Conservation (phyloP, 805 yeast genomes). For the Candida maesae region DNA sequence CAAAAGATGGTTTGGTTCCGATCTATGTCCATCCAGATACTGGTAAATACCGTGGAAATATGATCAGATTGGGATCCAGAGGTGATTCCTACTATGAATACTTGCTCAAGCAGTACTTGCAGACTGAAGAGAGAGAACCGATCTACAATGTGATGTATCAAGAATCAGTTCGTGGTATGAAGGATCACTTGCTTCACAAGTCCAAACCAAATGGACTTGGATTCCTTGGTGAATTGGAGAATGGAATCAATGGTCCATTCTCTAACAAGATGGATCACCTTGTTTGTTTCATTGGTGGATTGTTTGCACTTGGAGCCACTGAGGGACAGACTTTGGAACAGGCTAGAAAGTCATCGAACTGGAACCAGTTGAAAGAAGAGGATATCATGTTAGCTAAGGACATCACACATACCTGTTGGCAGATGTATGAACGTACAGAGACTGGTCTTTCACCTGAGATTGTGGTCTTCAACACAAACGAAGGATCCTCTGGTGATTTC, state of each 20-base stretch:
- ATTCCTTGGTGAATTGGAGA: slow-evolving; percentile 73
- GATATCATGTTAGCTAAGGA: slow-evolving; percentile 73
- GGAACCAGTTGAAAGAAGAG: slow-evolving; percentile 55
- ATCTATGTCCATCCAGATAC: slow-evolving; percentile 72
- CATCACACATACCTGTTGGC: slow-evolving; percentile 75
- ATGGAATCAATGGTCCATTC: slow-evolving; percentile 58
- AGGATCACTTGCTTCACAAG: slow-evolving; percentile 54
- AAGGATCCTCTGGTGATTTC: slow-evolving; percentile 48
- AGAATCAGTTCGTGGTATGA: slow-evolving; percentile 74
- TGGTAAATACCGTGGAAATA: slow-evolving; percentile 59
- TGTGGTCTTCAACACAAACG: slow-evolving; percentile 70
- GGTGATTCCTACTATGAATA: slow-evolving; percentile 95
- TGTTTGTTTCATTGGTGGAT: slow-evolving; percentile 89
- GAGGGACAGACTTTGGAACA: slow-evolving; percentile 55
- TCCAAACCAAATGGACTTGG: slow-evolving; percentile 61
- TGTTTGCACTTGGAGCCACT: slow-evolving; percentile 86
- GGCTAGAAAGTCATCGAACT: slow-evolving; percentile 51
- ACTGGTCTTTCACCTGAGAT: slow-evolving; percentile 90
- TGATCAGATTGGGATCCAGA: slow-evolving; percentile 81
- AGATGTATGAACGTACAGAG: slow-evolving; percentile 67
- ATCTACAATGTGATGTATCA: slow-evolving; percentile 72
- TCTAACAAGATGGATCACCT: slow-evolving; percentile 86
- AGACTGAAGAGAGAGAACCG: slow-evolving; percentile 58
- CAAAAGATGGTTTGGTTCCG: slow-evolving; percentile 77
- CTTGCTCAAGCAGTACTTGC: slow-evolving; percentile 77